Evolutionary conservation across 257 asterid genomes (phyloP), one percentile per base, ranked within the genome.

Genomic region (Nicotiana attenuata): DNA sequence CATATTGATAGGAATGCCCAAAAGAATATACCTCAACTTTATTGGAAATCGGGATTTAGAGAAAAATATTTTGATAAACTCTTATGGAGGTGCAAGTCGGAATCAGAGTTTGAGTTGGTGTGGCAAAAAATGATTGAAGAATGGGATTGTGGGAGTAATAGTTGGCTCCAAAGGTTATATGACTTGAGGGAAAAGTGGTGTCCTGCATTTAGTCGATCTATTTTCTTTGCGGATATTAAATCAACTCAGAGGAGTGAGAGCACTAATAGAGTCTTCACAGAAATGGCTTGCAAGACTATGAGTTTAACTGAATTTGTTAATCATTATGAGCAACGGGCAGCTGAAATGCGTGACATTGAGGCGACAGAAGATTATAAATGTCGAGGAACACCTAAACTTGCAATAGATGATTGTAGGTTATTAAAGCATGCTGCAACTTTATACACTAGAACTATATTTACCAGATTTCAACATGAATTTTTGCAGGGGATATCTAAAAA

Each of bases 211-310:
- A 64, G 52, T 52, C 17, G 17, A 0, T 81, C 65, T 8, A 45
- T 52, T 82, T 76, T 63, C 69, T 14, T 5, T 0, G 63, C 35
- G 0, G 52, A 77, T 6, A 38, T 65, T 9, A 77, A 31, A 47
- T 83, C 85, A 10, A 77, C 85, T 4, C 28, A 83, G 38, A 29
- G 77, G 61, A 64, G 57, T 19, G 68, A 76, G 31, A 82, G 84
- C 61, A 75, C 56, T 22, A 71, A 60, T 24, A 59, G 33, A 8
- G 29, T 53, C 22, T 76, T 63, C 41, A 77, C 47, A 38, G 20
- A 41, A 10, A 16, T 38, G 22, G n/a, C 60, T 8, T 22, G 84
- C 22, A 69, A 81, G 10, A 15, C 59, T 5, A 14, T 13, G 57
- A 15, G 19, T 14, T 13, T 52, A 14, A 52, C 57, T 52, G 17